phyloP scores from a whole-genome alignment of 352 stramenopile species.

The Pythium utonaiense region DNA sequence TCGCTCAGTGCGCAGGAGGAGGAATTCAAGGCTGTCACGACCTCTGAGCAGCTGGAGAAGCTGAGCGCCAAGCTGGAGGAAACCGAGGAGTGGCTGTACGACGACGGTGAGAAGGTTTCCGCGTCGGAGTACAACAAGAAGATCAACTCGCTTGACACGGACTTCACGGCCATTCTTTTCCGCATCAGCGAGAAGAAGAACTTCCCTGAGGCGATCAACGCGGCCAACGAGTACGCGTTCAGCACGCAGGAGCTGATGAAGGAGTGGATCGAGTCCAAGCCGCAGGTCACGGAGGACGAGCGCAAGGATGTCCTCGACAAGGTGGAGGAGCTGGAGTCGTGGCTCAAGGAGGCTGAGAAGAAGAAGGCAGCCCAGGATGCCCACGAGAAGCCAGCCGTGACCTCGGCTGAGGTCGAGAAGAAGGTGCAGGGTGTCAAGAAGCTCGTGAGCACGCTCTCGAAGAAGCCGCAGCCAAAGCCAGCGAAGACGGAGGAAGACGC shows the following conservation, averaged over 20 bases:
- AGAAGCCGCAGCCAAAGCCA: conserved; percentile 64
- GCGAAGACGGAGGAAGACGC: conserved; percentile 38
- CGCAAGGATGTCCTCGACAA: conserved; percentile 84
- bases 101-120: conserved; percentile 88
- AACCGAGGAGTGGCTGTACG: conserved; percentile 92
- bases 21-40: conserved; percentile 69
- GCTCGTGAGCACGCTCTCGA: conserved; percentile 76
- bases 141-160: conserved; percentile 69
- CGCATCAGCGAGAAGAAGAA: conserved; percentile 82
- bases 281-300: conserved; percentile 90
- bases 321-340: conserved; percentile 76
- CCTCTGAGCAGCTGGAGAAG: conserved; percentile 84
- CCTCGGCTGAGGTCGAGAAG: conserved; percentile 80
- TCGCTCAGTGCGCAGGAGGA: conserved; percentile 75
- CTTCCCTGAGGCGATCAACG: conserved; percentile 80
- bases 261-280: conserved; percentile 60
- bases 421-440: conserved; percentile 86
- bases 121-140: conserved; percentile 86
- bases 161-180: conserved; percentile 88
- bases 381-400: conserved; percentile 82
- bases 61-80: conserved; percentile 69
- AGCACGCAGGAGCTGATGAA: conserved; percentile 60
- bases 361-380: conserved; percentile 63
- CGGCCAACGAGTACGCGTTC: conserved; percentile 53
- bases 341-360: conserved; percentile 76